Conservation (phyloP, 2,329 filamentous ascomycete species). For the Beauveria varroae region DNA sequence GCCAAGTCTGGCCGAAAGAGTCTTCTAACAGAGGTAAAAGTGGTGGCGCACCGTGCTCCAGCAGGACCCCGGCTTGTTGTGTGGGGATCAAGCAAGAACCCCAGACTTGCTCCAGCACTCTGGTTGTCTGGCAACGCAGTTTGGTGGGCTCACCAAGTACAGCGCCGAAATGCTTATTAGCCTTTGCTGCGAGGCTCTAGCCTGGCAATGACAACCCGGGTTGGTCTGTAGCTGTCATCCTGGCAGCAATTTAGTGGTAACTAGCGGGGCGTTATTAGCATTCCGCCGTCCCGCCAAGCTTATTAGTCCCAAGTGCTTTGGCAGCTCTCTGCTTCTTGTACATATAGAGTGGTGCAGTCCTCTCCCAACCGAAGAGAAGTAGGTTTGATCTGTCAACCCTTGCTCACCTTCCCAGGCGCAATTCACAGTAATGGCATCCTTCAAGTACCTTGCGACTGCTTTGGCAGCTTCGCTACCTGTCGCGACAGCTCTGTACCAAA, state of each 20-base stretch:
- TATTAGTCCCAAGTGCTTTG: background rate
- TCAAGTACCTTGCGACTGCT: slow-evolving; percentile 20
- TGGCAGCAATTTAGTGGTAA: background rate
- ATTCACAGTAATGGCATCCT: slow-evolving; percentile 19
- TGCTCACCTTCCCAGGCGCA: background rate
- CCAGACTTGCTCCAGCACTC: background rate
- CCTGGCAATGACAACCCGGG: background rate
- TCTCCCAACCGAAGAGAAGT: background rate
- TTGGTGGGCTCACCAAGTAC: background rate
- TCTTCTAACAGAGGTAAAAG: background rate
- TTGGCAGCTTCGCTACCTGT: slow-evolving; percentile 21
- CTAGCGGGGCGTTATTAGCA: background rate
- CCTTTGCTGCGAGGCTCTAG: background rate
- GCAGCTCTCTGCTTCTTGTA: background rate
- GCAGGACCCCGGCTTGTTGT: slow-evolving; percentile 1
- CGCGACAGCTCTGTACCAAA: slow-evolving; percentile 45
- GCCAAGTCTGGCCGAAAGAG: background rate
- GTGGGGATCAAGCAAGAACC: background rate
- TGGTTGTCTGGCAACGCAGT: background rate
- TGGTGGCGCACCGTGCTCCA: background rate
- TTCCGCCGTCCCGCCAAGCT: background rate
- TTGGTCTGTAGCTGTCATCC: background rate
- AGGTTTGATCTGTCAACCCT: background rate
- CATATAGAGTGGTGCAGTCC: slow-evolving; percentile 1
- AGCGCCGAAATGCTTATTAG: background rate